Percentiles rank a stretch among this genome's conserved stretches.
These are phyloP conservation scores for Annona squamosa DNA, from an alignment of 164 flowering plant species.

Conservation along the genomic window DNA sequence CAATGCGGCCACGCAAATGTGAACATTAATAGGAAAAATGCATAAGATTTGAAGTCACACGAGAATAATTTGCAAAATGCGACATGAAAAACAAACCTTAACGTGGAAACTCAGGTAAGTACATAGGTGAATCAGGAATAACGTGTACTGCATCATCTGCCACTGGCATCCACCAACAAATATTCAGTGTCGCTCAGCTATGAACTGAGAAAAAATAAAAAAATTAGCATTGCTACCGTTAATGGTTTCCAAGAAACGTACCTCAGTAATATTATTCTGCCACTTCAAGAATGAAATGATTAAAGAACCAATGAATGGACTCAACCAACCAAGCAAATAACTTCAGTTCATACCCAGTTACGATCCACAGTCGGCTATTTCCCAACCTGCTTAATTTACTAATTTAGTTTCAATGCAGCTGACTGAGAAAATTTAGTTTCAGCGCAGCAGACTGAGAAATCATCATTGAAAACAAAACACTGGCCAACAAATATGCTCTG, in stretches of 20 bases:
- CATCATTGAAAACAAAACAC: background rate
- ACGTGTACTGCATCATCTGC: constrained; percentile 68
- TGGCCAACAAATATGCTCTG: background rate
- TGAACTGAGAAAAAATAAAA: too few relatives aligned
- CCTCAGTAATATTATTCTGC: constrained; percentile 59
- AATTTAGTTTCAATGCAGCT: too few relatives aligned
- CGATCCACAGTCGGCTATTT: background rate
- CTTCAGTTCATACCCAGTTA: constrained; percentile 51
- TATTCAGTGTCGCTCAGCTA: background rate
- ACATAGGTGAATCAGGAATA: constrained; percentile 92
- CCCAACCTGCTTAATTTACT: too few relatives aligned
- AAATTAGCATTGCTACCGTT: background rate
- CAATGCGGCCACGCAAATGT: background rate
- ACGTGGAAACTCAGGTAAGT: constrained; percentile 83
- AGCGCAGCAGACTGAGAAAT: background rate
- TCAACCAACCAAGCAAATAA: constrained; percentile 55
- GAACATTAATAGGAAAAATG: background rate
- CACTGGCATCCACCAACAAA: constrained; percentile 3
- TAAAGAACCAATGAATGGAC: constrained; percentile 47
- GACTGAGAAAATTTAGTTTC: too few relatives aligned
- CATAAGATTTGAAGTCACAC: background rate
- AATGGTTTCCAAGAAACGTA: constrained; percentile 14
- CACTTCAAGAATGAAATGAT: constrained; percentile 44
- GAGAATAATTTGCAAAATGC: background rate
- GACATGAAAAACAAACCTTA: constrained; percentile 46